These are phyloP conservation scores for Kokia cookei DNA, from an alignment of 441 rosid species.

Conservation along the genomic window DNA sequence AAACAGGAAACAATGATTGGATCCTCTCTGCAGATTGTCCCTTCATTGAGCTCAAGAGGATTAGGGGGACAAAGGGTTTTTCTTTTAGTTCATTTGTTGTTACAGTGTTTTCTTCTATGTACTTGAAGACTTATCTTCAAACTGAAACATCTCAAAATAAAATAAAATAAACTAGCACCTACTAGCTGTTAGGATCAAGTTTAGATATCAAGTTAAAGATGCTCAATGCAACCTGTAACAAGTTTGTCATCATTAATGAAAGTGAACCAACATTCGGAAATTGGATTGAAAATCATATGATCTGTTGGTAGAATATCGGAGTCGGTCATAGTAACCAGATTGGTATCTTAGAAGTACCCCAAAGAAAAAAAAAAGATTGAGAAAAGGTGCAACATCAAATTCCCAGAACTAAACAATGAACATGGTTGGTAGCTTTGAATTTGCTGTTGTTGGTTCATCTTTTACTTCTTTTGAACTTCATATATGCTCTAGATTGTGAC, in stretches of 20 bases:
- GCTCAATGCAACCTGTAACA: neutral
- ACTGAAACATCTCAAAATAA: constrained; percentile 24
- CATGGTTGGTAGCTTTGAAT: neutral
- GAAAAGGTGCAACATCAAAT: constrained; percentile 5
- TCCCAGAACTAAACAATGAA: neutral
- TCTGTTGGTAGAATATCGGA: neutral
- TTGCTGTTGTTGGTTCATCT: neutral
- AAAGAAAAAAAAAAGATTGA: neutral
- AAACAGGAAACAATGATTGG: constrained; percentile 52
- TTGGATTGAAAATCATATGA: neutral
- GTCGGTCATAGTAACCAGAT: neutral
- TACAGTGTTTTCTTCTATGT: constrained; percentile 8
- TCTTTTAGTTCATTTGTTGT: constrained; percentile 6
- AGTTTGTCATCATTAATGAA: neutral
- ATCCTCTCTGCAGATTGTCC: constrained; percentile 25
- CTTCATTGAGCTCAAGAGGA: constrained; percentile 18
- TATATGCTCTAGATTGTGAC: neutral
- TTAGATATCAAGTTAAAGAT: constrained; percentile 5
- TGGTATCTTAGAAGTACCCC: neutral
- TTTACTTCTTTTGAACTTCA: neutral
- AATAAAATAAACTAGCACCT: constrained; percentile 16
- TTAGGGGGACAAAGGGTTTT: neutral
- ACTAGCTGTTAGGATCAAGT: constrained; percentile 38
- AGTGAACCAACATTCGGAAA: neutral
- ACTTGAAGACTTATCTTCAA: constrained; percentile 22